Percentiles rank a stretch among this genome's conserved stretches.
phyloP scores from a whole-genome alignment of 768 basidiomycete species.

The Amanita fuliginea region DNA sequence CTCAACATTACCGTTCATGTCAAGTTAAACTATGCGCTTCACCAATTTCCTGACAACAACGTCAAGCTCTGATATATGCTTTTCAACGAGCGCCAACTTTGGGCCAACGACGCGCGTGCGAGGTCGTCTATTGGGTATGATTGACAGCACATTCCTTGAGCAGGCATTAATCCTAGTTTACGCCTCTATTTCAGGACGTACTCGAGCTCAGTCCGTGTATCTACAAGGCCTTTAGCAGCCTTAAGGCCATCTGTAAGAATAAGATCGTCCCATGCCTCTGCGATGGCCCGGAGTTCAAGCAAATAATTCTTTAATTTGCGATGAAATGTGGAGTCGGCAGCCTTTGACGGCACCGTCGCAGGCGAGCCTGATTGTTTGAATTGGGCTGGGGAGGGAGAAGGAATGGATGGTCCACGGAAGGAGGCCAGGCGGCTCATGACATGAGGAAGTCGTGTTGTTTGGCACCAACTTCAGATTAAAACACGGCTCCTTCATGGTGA shows the following conservation, averaged over 20 bases:
- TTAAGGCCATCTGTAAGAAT: slow-evolving; percentile 72
- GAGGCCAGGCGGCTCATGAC: slow-evolving; percentile 53
- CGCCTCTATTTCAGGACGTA: slow-evolving; percentile 24
- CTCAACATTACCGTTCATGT: not conserved
- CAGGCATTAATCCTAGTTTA: not conserved
- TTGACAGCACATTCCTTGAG: slow-evolving; percentile 51
- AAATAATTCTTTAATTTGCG: slow-evolving; percentile 61
- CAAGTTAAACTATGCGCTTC: not conserved
- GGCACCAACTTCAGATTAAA: slow-evolving; percentile 10
- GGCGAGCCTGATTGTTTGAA: slow-evolving; percentile 27
- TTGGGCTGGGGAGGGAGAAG: slow-evolving; percentile 52
- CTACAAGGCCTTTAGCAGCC: slow-evolving; percentile 58
- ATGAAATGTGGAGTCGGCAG: slow-evolving; percentile 68
- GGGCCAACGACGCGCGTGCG: slow-evolving; percentile 49
- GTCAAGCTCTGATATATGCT: slow-evolving; percentile 48
- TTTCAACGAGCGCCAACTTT: slow-evolving; percentile 60
- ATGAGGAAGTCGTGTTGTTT: slow-evolving; percentile 12
- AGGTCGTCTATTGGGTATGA: slow-evolving; percentile 46
- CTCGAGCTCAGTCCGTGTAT: slow-evolving; percentile 80
- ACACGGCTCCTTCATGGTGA: slow-evolving; percentile 34
- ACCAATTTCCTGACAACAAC: slow-evolving; percentile 56
- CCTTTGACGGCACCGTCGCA: slow-evolving; percentile 36
- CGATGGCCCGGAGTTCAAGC: slow-evolving; percentile 50
- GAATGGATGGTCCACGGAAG: slow-evolving; percentile 72
- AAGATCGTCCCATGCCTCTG: slow-evolving; percentile 77